These are phyloP conservation scores for Cercis canadensis DNA, from an alignment of 306 rosid genomes.

Conservation along the genomic window DNA sequence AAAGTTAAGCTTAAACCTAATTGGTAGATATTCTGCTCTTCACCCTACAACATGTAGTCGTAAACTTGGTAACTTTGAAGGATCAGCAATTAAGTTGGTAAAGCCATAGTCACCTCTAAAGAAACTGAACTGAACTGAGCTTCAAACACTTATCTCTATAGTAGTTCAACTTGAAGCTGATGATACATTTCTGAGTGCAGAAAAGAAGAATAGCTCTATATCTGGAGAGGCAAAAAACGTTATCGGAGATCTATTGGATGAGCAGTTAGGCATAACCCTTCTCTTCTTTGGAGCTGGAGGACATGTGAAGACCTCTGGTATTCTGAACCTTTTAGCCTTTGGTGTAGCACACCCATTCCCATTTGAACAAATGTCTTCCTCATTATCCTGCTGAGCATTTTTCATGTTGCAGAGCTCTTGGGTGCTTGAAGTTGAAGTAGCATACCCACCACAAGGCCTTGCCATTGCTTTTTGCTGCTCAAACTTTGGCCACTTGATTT, in stretches of 20 bases:
- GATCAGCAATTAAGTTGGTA: constrained; percentile 19
- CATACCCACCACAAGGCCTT: constrained; percentile 6
- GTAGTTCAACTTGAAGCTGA: constrained; percentile 11
- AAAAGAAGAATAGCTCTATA: constrained; percentile 57
- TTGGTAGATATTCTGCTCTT: constrained; percentile 7
- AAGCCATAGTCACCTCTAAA: constrained; percentile 9
- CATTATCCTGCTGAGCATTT: background rate
- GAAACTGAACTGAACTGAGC: constrained; percentile 21
- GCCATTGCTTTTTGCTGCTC: constrained; percentile 38
- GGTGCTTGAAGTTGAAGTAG: constrained; percentile 18
- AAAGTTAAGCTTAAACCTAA: constrained; percentile 6
- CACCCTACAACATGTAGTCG: constrained; percentile 27
- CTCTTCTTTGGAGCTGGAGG: constrained; percentile 74
- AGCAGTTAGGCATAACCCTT: constrained; percentile 39
- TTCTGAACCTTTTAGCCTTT: constrained; percentile 54
- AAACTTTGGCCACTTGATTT: constrained; percentile 15
- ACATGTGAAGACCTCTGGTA: constrained; percentile 54
- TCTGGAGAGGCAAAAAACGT: constrained; percentile 62
- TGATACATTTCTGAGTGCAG: constrained; percentile 43
- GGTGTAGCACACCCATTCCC: constrained; percentile 57
- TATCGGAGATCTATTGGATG: constrained; percentile 46
- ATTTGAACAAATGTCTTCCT: constrained; percentile 10
- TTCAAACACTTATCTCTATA: constrained; percentile 11
- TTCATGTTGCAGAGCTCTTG: constrained; percentile 11
- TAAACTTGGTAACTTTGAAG: constrained; percentile 24